Evolutionary conservation across 352 stramenopile species (phyloP), one percentile per base, ranked within the genome.

Genomic region (Globisporangium cederbergense): DNA sequence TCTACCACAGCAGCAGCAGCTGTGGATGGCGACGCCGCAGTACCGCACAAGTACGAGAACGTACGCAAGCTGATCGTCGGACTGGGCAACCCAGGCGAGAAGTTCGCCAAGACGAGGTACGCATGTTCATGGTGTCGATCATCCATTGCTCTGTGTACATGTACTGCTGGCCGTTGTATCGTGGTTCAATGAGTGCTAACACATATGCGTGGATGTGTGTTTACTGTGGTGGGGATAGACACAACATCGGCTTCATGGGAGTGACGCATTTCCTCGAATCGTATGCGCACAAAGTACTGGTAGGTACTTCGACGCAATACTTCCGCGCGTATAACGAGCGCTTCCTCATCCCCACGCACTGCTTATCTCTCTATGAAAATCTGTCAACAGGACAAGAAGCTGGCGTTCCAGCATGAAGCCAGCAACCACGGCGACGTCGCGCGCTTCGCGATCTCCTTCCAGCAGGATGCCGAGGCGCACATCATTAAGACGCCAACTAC

Each of bases 51-150:
- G 73, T 90, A 86, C 66, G 75, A 90, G 30, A 68, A 89, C 55
- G 78, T 91, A 50, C 85, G 85, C 60, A 93, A 93, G 62, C 72
- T 96, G 34, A 66, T 96, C 43, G 88, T 96, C 3, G 88, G 88
- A n/a, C 64, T 96, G 51, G 88, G 88, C 38, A 96, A 96, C 60
- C 86, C 88, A 7, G 84, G 86, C 58, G 77, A 93, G 60, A 93
- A 96, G 64, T 96, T 81, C 64, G 72, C 67, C n/a, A 78, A 79
- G 61, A 96, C 88, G 18, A 74, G 86, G 86, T 93, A 28, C 25
- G 25, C 25, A 28, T 28, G 25, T 28, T 28, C 25, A 28, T 28
- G 25, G 25, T 28, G 25, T 28, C 25, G 25, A 28, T 1, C 25
- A 28, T 28, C 2, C 25, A 28, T 28, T 2, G 25, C 25, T 28